A percentile compares a stretch with the other conserved stretches of the same genome.
These are phyloP conservation scores for Kodamaea anthophila DNA, from an alignment of 1,139 yeast genomes.

Conservation along the genomic window DNA sequence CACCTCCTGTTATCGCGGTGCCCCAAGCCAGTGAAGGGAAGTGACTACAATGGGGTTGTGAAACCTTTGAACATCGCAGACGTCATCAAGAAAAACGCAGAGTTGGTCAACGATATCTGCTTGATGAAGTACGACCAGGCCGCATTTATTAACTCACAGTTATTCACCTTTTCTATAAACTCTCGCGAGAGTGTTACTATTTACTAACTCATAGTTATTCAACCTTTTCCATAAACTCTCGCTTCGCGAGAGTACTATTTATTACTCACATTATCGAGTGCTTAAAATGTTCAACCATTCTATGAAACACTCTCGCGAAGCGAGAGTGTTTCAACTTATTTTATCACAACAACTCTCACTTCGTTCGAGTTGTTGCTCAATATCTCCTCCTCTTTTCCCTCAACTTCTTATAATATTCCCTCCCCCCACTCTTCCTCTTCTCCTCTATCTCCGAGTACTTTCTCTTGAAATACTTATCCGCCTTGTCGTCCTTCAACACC, in stretches of 20 bases:
- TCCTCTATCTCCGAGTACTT: slow-evolving; percentile 76
- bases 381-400: slow-evolving; percentile 56
- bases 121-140: slow-evolving; percentile 74
- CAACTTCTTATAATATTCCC: slow-evolving; percentile 59
- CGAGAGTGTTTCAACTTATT: too few relatives aligned
- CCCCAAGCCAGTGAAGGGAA: slow-evolving; percentile 23
- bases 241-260: background rate
- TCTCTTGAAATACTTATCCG: slow-evolving; percentile 75
- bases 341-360: too few relatives aligned
- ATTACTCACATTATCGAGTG: too few relatives aligned
- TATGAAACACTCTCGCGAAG: too few relatives aligned
- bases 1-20: slow-evolving; percentile 46
- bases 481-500: slow-evolving; percentile 64
- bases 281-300: too few relatives aligned
- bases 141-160: too few relatives aligned
- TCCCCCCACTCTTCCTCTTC: slow-evolving; percentile 70
- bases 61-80: slow-evolving; percentile 57
- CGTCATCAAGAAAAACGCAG: slow-evolving; percentile 56
- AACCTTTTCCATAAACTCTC: too few relatives aligned
- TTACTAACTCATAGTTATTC: too few relatives aligned
- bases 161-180: too few relatives aligned
- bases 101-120: slow-evolving; percentile 76
- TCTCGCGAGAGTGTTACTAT: too few relatives aligned
- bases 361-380: slow-evolving; percentile 11
- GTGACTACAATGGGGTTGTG: slow-evolving; percentile 64